A percentile compares a stretch with the other conserved stretches of the same genome.
Evolutionary conservation across 495 filamentous ascomycete species (phyloP).

Genomic region (Podospora australis): DNA sequence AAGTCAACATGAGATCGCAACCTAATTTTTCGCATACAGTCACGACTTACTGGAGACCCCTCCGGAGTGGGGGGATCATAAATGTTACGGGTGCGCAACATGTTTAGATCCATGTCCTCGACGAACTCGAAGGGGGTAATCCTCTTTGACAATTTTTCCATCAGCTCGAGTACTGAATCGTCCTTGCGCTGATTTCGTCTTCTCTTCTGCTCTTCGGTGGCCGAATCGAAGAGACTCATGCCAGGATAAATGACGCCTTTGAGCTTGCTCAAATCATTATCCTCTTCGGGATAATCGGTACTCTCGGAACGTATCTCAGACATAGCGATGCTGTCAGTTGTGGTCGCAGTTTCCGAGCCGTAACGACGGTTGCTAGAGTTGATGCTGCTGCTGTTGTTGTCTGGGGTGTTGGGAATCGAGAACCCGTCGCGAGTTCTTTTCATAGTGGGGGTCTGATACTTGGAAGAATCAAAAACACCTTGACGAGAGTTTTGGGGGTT

Average conservation of each 20-base stretch:
- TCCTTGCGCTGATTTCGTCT: conserved; percentile 87
- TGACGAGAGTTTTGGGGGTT: conserved; percentile 13
- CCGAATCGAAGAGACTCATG: conserved; percentile 85
- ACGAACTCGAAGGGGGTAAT: conserved; percentile 70
- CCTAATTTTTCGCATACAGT: neutral
- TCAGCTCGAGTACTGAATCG: conserved; percentile 57
- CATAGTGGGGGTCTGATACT: conserved; percentile 16
- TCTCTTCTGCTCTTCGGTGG: conserved; percentile 66
- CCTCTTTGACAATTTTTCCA: conserved; percentile 58
- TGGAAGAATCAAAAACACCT: conserved; percentile 14
- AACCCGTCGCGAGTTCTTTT: conserved; percentile 15
- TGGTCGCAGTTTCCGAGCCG: conserved; percentile 4
- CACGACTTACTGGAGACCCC: conserved; percentile 39
- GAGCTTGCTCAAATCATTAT: conserved; percentile 43
- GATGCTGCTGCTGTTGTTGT: conserved; percentile 8
- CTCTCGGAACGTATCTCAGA: conserved; percentile 26
- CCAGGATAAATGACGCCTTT: conserved; percentile 78
- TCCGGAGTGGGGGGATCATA: conserved; percentile 44
- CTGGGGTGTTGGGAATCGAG: conserved; percentile 14
- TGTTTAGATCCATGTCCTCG: conserved; percentile 49
- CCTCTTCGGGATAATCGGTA: conserved; percentile 24
- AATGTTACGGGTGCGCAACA: conserved; percentile 48
- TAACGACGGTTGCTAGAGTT: conserved; percentile 10
- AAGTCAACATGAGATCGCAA: too few species aligned
- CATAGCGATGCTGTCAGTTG: conserved; percentile 23